phyloP scores from a whole-genome alignment of 2,329 filamentous ascomycete species.

The Botrytis tulipae region DNA sequence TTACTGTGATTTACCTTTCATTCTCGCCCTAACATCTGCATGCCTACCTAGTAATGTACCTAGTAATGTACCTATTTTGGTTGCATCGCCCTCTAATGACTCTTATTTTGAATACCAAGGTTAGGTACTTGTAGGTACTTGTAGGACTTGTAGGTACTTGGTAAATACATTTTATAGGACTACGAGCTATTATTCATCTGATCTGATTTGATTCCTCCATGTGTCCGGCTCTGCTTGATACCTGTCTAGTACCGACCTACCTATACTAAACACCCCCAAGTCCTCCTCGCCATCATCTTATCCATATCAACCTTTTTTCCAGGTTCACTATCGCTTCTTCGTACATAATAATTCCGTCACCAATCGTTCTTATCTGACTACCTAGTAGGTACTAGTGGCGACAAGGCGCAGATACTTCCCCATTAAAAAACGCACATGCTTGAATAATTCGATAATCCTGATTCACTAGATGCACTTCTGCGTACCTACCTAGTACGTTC shows the following conservation, averaged over 20 bases:
- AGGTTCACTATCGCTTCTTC: not conserved
- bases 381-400: not conserved
- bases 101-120: no score
- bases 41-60: no score
- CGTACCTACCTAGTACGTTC: not conserved
- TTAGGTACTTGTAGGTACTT: no score
- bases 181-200: no score
- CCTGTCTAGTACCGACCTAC: no score
- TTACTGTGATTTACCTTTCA: not conserved
- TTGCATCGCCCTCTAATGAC: not conserved
- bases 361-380: slow-evolving; percentile 14
- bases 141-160: no score
- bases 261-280: no score
- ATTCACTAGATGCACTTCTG: not conserved
- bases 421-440: not conserved
- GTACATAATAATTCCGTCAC: not conserved
- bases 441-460: not conserved
- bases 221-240: no score
- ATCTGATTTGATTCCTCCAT: not conserved
- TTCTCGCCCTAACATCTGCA: not conserved
- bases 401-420: not conserved
- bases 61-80: no score
- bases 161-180: no score
- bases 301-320: not conserved
- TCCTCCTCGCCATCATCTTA: not conserved